Evolutionary conservation across 2,329 filamentous ascomycete genomes (phyloP).

Genomic region (Hypoxylon sp.): DNA sequence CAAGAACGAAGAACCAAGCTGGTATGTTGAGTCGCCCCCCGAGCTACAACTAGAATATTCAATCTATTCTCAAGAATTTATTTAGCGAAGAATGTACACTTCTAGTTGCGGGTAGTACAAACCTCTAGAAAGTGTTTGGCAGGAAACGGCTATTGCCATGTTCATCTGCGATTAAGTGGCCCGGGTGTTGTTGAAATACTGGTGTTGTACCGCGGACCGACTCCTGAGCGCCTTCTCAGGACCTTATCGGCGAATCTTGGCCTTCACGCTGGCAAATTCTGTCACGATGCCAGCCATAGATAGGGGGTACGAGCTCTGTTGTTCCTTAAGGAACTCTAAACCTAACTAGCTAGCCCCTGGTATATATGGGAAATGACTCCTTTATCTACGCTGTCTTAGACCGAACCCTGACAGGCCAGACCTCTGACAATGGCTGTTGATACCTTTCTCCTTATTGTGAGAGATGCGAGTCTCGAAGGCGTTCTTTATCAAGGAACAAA

Average conservation of each 20-base stretch:
- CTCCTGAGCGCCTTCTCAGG: neutral
- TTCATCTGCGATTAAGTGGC: neutral
- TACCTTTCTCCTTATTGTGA: neutral
- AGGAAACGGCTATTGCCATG: slow-evolving; percentile 6
- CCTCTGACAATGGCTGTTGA: neutral
- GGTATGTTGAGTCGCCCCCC: neutral
- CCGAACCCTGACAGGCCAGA: no score
- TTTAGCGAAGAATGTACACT: neutral
- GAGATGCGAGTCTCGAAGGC: neutral
- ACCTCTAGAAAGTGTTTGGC: slow-evolving; percentile 7
- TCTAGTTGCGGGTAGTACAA: neutral
- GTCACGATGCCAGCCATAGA: no score
- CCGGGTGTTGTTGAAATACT: neutral
- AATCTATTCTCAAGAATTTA: neutral
- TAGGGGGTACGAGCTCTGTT: no score
- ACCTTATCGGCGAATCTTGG: neutral
- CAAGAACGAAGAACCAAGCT: neutral
- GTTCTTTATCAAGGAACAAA: neutral
- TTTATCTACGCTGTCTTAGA: no score
- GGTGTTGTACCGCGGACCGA: neutral
- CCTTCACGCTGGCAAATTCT: neutral
- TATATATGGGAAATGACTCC: no score
- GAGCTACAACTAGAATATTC: neutral
- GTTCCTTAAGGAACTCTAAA: no score
- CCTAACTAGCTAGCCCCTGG: no score